Conservation (phyloP, 2,329 filamentous ascomycete species). For the Penicillium griseofulvum region DNA sequence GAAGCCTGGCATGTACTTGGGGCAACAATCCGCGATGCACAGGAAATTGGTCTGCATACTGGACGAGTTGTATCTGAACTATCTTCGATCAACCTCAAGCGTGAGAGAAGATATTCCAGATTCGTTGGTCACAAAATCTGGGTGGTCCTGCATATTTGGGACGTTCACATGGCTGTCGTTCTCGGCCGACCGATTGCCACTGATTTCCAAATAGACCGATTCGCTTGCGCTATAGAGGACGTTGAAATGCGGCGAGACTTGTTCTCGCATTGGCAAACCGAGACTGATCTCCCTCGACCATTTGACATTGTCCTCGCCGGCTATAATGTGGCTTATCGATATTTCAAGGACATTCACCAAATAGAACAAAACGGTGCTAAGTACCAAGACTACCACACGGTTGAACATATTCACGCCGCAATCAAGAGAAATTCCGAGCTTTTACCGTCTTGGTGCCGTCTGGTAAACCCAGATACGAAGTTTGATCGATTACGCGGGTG, state of each 20-base stretch:
- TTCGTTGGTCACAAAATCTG: constrained; percentile 12
- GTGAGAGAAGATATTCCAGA: not conserved
- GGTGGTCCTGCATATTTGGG: constrained; percentile 22
- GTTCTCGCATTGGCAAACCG: constrained; percentile 12
- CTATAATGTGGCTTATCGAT: no score
- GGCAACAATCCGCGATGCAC: constrained; percentile 17
- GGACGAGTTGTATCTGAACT: constrained; percentile 1
- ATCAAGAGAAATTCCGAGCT: constrained; percentile 8
- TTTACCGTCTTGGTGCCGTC: constrained; percentile 18
- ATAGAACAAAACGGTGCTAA: no score
- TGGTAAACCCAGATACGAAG: constrained; percentile 12
- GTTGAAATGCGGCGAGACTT: not conserved
- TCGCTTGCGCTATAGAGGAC: constrained; percentile 9
- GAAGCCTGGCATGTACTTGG: constrained; percentile 22
- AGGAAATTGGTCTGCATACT: constrained; percentile 21
- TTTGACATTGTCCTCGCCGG: no score
- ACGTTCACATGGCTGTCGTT: constrained; percentile 22
- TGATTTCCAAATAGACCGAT: constrained; percentile 10
- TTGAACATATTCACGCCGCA: constrained; percentile 10
- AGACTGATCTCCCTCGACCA: no score
- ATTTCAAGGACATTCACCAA: no score
- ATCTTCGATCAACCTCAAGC: not conserved
- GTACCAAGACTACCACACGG: constrained; percentile 9
- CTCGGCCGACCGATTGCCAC: constrained; percentile 19
- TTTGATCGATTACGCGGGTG: constrained; percentile 14